Base-by-base conservation (phyloP, 2,329 filamentous ascomycete species). In the Cladophialophora carrionii region DNA sequence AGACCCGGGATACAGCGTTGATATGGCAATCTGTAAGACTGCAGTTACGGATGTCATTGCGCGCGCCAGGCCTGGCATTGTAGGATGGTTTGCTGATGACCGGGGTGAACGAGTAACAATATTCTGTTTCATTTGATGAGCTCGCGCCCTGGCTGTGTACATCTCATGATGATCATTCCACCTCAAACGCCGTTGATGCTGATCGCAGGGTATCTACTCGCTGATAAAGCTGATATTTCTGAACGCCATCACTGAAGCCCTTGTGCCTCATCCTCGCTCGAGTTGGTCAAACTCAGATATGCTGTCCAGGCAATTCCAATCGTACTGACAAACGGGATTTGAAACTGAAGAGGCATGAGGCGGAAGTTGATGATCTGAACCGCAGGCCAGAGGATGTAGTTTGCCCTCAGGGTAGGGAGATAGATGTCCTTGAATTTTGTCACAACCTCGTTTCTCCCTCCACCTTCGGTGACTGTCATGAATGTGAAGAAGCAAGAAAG, bases 281-380 rank as follows among this genome's bases (percentile, higher is more conserved):
- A 89, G 79, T 98, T 98, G 67, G 90, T 91, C 58, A 99, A 84
- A 2, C 93, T 97, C 10, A 99, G 86, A 78, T 97, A 99, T 22
- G 93, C 94, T 10, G 95, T 98, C 95, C 94, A 98, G 37, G 92
- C 92, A 73, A 98, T 98, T 83, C 94, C 94, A 62, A 99, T 80
- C 8, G 91, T 96, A 17, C 94, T 97, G 8, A 97, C 94, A 75
- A 99, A 98, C 0, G 94, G 94, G 78, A 99, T 90, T 78, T 99
- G 95, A 77, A 95, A 96, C 76, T 96, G 93, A 60, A 98, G 89
- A 14, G 95, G 95, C 83, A 99, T 92, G 71, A 98, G 76, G 32
- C 94, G 87, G 81, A 99, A 99, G 82, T 99, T 99, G 80, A 99
- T 85, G 69, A 98, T 88, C 80, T 99, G 95, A 52, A 99, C 95